These are phyloP conservation scores for Rosa multiflora DNA, from an alignment of 306 rosid genomes.

Conservation along the genomic window DNA sequence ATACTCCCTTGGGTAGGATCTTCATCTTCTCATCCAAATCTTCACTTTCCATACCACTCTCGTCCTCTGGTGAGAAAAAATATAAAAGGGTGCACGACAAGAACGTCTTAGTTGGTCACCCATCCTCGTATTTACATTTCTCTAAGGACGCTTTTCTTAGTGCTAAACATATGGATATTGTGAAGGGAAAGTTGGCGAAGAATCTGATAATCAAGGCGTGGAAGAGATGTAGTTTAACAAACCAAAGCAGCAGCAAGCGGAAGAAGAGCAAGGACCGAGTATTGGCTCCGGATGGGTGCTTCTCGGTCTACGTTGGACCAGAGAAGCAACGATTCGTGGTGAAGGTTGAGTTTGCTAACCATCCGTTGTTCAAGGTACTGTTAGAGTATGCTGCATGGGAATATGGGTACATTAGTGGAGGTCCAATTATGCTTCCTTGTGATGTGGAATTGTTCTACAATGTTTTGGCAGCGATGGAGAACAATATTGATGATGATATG, in stretches of 20 bases:
- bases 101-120: too few species aligned
- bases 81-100: neutral
- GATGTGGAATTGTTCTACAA: conserved; percentile 24
- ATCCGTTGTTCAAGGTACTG: conserved; percentile 58
- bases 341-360: conserved; percentile 49
- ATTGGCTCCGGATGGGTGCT: conserved; percentile 45
- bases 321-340: conserved; percentile 53
- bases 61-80: neutral
- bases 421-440: conserved; percentile 77
- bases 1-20: neutral
- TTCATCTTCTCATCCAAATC: neutral
- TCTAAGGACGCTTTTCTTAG: too few species aligned
- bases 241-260: neutral
- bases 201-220: conserved; percentile 10
- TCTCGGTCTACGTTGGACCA: conserved; percentile 63
- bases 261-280: conserved; percentile 9
- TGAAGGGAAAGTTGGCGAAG: conserved; percentile 1
- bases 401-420: conserved; percentile 50
- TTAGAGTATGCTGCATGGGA: conserved; percentile 67
- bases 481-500: conserved; percentile 9
- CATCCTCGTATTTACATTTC: neutral
- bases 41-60: neutral
- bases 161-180: neutral
- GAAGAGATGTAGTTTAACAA: conserved; percentile 9
- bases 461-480: conserved; percentile 55